These are phyloP conservation scores for Peronosclerospora sorghi DNA, from an alignment of 352 stramenopile species.

Conservation along the genomic window DNA sequence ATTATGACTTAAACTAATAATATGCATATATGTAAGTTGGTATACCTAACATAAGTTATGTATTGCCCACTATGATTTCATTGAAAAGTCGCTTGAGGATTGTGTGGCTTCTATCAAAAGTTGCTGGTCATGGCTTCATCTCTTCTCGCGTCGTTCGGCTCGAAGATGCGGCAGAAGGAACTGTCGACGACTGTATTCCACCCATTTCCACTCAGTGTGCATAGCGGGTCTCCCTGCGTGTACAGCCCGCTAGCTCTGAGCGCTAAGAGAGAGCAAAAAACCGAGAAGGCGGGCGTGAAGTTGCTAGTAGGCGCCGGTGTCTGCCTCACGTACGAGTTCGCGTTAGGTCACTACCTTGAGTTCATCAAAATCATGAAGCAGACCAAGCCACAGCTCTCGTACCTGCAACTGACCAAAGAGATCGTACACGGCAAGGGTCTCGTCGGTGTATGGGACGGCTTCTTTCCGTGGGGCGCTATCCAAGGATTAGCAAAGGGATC, in stretches of 20 bases:
- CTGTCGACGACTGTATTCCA: slow-evolving; percentile 3
- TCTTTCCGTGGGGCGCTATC: slow-evolving; percentile 87
- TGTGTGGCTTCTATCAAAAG: too few relatives aligned
- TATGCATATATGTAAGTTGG: too few relatives aligned
- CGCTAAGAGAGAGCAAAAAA: slow-evolving; percentile 14
- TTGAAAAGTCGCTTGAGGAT: too few relatives aligned
- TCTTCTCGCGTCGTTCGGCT: slow-evolving; percentile 10
- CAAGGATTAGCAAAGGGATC: slow-evolving; percentile 86
- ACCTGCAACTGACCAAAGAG: slow-evolving; percentile 58
- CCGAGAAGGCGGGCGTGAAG: slow-evolving; percentile 62
- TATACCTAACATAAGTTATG: too few relatives aligned
- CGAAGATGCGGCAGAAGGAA: slow-evolving; percentile 7
- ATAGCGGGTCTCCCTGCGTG: background rate
- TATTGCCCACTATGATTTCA: too few relatives aligned
- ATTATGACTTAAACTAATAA: too few relatives aligned
- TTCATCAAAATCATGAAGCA: slow-evolving; percentile 94
- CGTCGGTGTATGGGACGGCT: slow-evolving; percentile 87
- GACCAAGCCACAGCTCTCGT: slow-evolving; percentile 71
- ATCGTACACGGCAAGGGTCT: slow-evolving; percentile 87
- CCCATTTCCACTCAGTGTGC: slow-evolving; percentile 18
- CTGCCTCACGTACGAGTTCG: slow-evolving; percentile 82
- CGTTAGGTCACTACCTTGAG: slow-evolving; percentile 85
- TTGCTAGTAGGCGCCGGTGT: slow-evolving; percentile 78
- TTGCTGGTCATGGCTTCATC: slow-evolving; percentile 6
- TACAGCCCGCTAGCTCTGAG: slow-evolving; percentile 14